A percentile compares a stretch with the other conserved stretches of the same genome.
These are phyloP conservation scores for Austropuccinia psidii DNA, from an alignment of 1,284 basidiomycete genomes.

Conservation along the genomic window DNA sequence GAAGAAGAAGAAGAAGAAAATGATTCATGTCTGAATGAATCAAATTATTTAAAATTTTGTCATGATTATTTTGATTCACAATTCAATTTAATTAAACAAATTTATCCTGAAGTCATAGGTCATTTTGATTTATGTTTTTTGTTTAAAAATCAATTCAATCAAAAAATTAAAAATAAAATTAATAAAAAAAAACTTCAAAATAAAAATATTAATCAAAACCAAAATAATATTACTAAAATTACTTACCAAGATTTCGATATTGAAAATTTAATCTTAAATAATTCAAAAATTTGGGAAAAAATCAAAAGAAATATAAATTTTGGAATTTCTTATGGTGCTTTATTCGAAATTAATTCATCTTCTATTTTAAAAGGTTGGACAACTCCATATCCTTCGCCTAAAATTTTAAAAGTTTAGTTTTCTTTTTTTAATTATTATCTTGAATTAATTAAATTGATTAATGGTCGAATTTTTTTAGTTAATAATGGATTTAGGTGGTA, in stretches of 20 bases:
- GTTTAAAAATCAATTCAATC: conserved; percentile 63
- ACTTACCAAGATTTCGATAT: conserved; percentile 38
- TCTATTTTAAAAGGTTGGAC: conserved; percentile 86
- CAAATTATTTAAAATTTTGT: conserved; percentile 50
- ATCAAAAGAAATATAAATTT: conserved; percentile 67
- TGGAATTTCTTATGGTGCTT: conserved; percentile 72
- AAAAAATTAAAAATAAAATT: conserved; percentile 51
- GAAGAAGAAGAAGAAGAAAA: conserved; percentile 33
- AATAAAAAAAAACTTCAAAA: too few relatives aligned
- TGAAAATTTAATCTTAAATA: not conserved
- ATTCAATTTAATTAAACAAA: conserved; percentile 58
- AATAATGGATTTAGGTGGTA: conserved; percentile 61
- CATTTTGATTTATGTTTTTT: conserved; percentile 86
- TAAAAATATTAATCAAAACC: too few relatives aligned
- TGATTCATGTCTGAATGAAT: conserved; percentile 25
- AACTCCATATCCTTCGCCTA: conserved; percentile 70
- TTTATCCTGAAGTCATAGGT: conserved; percentile 81
- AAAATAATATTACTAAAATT: too few relatives aligned
- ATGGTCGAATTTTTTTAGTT: conserved; percentile 52
- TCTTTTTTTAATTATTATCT: not conserved
- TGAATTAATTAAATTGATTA: not conserved
- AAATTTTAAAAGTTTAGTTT: conserved; percentile 61
- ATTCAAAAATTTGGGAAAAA: conserved; percentile 58
- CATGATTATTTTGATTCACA: conserved; percentile 74
- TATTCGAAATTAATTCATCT: conserved; percentile 90